Base-by-base conservation (phyloP, 2,329 filamentous ascomycete species). In the Cyphellophora europaea region DNA sequence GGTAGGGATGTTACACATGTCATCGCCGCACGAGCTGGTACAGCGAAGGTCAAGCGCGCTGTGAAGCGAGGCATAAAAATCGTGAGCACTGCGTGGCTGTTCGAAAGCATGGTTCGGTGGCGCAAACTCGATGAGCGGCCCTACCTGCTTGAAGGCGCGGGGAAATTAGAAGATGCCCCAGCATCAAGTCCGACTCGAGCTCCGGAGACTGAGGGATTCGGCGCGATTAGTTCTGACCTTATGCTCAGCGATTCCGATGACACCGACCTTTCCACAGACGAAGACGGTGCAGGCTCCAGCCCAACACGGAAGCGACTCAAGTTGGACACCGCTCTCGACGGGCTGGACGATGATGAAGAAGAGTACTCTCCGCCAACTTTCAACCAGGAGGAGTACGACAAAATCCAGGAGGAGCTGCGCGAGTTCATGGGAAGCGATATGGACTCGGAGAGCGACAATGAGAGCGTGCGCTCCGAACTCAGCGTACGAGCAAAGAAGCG, bases 21-120 rank as follows among this genome's bases (percentile, higher is more conserved):
- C 6, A 61, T 72, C 31, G 67, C 68, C 15, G 66, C 65, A 2
- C 60, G 66, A 15, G 82, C 82, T 19, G 78, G 88, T 14, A 96
- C 91, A 0, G 81, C 85, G 35, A 98, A 98, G 61, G 86, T 96
- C 28, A 80, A 84, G 31, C 81, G 88, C 57, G 91, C 91, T 0
- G 79, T 83, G 11, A 77, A 79, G 44, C 82, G 86, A 36, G 69
- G 81, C 0, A 83, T 96, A 58, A 88, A 87, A 55, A 93, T 98
- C 39, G 91, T 98, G 31, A 87, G 81, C 48, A 82, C 87, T 35
- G 77, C 85, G 50, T 98, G 91, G 91, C 75, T 98, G 18, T 71
- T 79, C 19, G 82, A 88, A 47, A 93, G 80, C 36, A 76, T 96
- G 44, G 81, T 77, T 16, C 80, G 82, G 55, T 98, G 91, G 91